These are phyloP conservation scores for Haplographium delicatum DNA, from an alignment of 495 filamentous ascomycete genomes.

Conservation along the genomic window DNA sequence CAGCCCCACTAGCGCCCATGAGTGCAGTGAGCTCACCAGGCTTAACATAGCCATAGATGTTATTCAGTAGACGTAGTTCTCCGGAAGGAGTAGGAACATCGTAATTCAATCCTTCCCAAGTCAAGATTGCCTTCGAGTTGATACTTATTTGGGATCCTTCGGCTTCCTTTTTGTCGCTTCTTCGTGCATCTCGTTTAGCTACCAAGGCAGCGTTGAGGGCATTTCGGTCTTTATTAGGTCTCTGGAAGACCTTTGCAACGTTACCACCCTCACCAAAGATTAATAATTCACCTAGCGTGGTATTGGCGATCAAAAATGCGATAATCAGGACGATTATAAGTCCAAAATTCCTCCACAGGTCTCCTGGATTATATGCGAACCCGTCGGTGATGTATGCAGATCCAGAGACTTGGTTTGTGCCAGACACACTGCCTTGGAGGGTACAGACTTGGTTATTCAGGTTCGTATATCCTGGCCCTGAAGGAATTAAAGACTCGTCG, in stretches of 20 bases:
- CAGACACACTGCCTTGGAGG: slow-evolving; percentile 15
- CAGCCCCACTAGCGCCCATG: slow-evolving; percentile 65
- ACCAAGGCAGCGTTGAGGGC: slow-evolving; percentile 60
- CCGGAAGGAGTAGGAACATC: slow-evolving; percentile 59
- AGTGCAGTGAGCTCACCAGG: slow-evolving; percentile 78
- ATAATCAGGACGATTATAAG: slow-evolving; percentile 62
- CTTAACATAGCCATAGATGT: slow-evolving; percentile 69
- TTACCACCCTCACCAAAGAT: slow-evolving; percentile 63
- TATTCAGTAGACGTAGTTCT: slow-evolving; percentile 62
- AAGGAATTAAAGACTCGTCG: slow-evolving; percentile 18
- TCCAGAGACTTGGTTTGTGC: slow-evolving; percentile 30
- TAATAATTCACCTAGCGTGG: slow-evolving; percentile 69
- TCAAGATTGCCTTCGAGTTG: slow-evolving; percentile 55
- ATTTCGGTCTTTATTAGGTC: slow-evolving; percentile 65
- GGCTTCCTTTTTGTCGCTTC: slow-evolving; percentile 42
- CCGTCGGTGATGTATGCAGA: slow-evolving; percentile 26
- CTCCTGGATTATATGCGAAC: slow-evolving; percentile 49
- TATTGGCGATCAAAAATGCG: slow-evolving; percentile 63
- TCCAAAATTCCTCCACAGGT: slow-evolving; percentile 69
- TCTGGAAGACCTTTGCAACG: slow-evolving; percentile 62
- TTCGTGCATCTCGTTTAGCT: slow-evolving; percentile 49
- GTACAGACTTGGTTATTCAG: slow-evolving; percentile 30
- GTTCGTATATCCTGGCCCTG: slow-evolving; percentile 37
- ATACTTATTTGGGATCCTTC: slow-evolving; percentile 64
- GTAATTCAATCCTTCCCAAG: slow-evolving; percentile 56